Evolutionary conservation across 2,329 filamentous ascomycete species (phyloP).

Genomic region (Pseudogymnoascus sp.): DNA sequence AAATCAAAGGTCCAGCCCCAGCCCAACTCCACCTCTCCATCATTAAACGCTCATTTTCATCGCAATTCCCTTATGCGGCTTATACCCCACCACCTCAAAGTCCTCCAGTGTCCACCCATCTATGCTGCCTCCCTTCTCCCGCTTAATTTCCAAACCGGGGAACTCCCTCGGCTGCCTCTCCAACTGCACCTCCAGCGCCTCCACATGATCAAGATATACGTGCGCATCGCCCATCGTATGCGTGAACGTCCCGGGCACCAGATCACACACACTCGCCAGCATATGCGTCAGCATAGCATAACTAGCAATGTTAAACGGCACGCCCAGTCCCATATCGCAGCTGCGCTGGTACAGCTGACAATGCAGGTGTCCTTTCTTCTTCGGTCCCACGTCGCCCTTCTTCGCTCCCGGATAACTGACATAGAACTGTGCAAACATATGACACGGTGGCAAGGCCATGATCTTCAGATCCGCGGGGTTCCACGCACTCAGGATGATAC

Average conservation of each 20-base stretch:
- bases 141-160: slow-evolving; percentile 65
- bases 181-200: slow-evolving; percentile 74
- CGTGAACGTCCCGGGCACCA: slow-evolving; percentile 78
- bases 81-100: slow-evolving; percentile 79
- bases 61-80: slow-evolving; percentile 81
- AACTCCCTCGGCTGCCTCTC: slow-evolving; percentile 73
- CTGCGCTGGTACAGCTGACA: slow-evolving; percentile 89
- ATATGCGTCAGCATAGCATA: slow-evolving; percentile 95
- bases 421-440: slow-evolving; percentile 95
- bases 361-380: slow-evolving; percentile 62
- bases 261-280: slow-evolving; percentile 76
- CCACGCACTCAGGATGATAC: slow-evolving; percentile 90
- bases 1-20: neutral
- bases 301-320: slow-evolving; percentile 95
- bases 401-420: slow-evolving; percentile 18
- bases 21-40: neutral
- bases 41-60: slow-evolving; percentile 97
- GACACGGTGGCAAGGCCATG: slow-evolving; percentile 91
- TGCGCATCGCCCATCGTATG: slow-evolving; percentile 99
- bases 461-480: slow-evolving; percentile 77
- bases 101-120: slow-evolving; percentile 88
- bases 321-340: slow-evolving; percentile 94
- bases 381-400: slow-evolving; percentile 29
- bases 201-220: slow-evolving; percentile 86
- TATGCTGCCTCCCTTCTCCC: slow-evolving; percentile 63